A percentile compares a stretch with the other conserved stretches of the same genome.
These are phyloP conservation scores for Apiospora kogelbergensis DNA, from an alignment of 2,329 filamentous ascomycete genomes.

Conservation along the genomic window DNA sequence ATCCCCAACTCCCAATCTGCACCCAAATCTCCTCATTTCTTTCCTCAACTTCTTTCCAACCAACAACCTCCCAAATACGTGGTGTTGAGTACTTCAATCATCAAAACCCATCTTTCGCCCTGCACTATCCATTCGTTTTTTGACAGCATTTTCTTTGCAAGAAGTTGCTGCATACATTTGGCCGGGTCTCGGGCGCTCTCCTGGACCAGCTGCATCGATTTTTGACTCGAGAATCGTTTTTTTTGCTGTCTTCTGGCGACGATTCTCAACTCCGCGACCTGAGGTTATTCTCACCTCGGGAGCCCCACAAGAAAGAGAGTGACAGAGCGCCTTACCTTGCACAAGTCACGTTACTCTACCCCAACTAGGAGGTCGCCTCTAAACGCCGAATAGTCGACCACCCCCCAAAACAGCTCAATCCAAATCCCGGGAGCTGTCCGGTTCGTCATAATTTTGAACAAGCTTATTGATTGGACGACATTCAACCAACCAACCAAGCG, in stretches of 20 bases:
- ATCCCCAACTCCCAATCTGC: slow-evolving; percentile 46
- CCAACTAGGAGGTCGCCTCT: slow-evolving; percentile 1
- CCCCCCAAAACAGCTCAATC: slow-evolving; percentile 7
- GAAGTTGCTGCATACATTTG: slow-evolving; percentile 25
- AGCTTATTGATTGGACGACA: slow-evolving; percentile 7
- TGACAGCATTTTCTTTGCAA: slow-evolving; percentile 25
- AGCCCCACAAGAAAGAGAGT: slow-evolving; percentile 15
- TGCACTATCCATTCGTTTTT: slow-evolving; percentile 29
- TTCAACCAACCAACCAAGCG: not conserved
- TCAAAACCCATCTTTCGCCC: slow-evolving; percentile 36
- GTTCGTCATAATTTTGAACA: not conserved
- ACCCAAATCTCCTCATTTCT: slow-evolving; percentile 32
- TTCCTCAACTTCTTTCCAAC: slow-evolving; percentile 24
- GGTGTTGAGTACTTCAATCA: slow-evolving; percentile 31
- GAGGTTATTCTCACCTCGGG: slow-evolving; percentile 22
- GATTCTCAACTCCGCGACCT: slow-evolving; percentile 13
- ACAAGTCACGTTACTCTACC: slow-evolving; percentile 12
- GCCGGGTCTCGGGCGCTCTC: slow-evolving; percentile 6
- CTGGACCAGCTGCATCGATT: slow-evolving; percentile 10
- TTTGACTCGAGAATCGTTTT: not conserved
- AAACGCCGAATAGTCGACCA: slow-evolving; percentile 9
- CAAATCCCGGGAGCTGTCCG: not conserved
- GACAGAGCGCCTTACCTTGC: slow-evolving; percentile 3
- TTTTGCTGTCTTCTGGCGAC: slow-evolving; percentile 4
- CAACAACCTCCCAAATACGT: slow-evolving; percentile 31